Base-by-base conservation (phyloP, 2,329 filamentous ascomycete species). In the Cladosporium sp. region DNA sequence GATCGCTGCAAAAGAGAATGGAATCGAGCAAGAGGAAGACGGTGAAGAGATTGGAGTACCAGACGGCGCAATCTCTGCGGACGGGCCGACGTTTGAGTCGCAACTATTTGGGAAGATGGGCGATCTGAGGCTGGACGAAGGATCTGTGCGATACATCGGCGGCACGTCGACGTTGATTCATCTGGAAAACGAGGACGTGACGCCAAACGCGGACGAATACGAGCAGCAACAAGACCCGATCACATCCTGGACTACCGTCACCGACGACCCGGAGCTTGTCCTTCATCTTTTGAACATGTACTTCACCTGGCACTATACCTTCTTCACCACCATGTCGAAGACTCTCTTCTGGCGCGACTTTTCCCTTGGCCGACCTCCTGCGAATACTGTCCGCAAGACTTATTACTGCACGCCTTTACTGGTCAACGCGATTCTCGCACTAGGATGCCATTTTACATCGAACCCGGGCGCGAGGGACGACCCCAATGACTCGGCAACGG, bases 281-380 rank as follows among this genome's bases (percentile, higher is more conserved):
- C 80, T 84, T 13, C 92, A 96, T 68, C 80, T 99, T 15, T 82
- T 99, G 65, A 92, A 91, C 63, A 91, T 97, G 88, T 99, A 99
- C 71, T 97, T 97, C 71, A 89, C 85, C 61, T 97, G 92, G 87
- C 93, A 97, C 69, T 97, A 97, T 68, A 85, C 90, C 15, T 97
- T 93, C 70, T 99, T 97, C 68, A 92, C 90, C 3, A 93, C 88
- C 0, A 75, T 97, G 6, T 92, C 91, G 11, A 95, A 89, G 66
- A 83, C 79, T 32, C 73, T 95, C 27, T 97, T 99, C 66, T 91
- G 88, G 64, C 80, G 85, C 37, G 91, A 97, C 66, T 96, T 95
- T 61, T 68, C 85, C 39, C 79, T 78, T 12, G 92, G 93, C 1
- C 83, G 79, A 54, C 80, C 80, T 3, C 74, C 74, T 1, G 69